Evolutionary conservation across 2,329 filamentous ascomycete species (phyloP).

Genomic region (Rhinocladiella similis): DNA sequence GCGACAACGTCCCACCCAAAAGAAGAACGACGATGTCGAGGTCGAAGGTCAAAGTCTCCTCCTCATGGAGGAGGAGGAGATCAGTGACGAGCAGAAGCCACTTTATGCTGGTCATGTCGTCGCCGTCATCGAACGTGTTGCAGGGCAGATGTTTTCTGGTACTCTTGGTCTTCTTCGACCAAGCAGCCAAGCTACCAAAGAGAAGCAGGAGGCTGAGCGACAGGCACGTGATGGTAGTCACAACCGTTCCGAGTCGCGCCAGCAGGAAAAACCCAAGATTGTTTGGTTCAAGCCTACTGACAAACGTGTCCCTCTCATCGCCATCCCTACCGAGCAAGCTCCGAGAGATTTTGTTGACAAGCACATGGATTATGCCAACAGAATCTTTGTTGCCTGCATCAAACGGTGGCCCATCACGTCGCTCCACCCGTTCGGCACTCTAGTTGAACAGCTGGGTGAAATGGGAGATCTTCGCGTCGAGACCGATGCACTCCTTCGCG

Average conservation of each 20-base stretch:
- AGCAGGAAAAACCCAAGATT: constrained; percentile 98
- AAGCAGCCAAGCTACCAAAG: constrained; percentile 97
- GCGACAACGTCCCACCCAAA: constrained; percentile 93
- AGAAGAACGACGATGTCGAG: constrained; percentile 99
- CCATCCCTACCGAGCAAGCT: constrained; percentile 96
- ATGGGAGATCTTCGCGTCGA: constrained; percentile 98
- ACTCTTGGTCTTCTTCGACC: constrained; percentile 91
- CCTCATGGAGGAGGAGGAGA: constrained; percentile 96
- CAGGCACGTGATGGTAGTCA: constrained; percentile 79
- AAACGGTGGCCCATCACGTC: constrained; percentile 99
- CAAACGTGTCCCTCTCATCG: constrained; percentile 96
- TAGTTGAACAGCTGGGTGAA: constrained; percentile 93
- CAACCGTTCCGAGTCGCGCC: constrained; percentile 73
- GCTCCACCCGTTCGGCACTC: constrained; percentile 95
- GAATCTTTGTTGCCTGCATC: constrained; percentile 98
- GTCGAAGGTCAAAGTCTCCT: constrained; percentile 96
- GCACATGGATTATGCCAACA: constrained; percentile 94
- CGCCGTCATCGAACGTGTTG: constrained; percentile 93
- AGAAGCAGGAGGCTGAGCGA: constrained; percentile 97
- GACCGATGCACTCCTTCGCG: constrained; percentile 91
- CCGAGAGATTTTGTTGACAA: constrained; percentile 98
- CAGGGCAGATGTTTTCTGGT: constrained; percentile 98
- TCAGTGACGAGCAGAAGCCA: constrained; percentile 97
- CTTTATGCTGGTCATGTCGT: constrained; percentile 96
- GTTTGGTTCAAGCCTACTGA: constrained; percentile 99